phyloP scores from a whole-genome alignment of 2,329 filamentous ascomycete species.

The Fusarium nisikadoi region DNA sequence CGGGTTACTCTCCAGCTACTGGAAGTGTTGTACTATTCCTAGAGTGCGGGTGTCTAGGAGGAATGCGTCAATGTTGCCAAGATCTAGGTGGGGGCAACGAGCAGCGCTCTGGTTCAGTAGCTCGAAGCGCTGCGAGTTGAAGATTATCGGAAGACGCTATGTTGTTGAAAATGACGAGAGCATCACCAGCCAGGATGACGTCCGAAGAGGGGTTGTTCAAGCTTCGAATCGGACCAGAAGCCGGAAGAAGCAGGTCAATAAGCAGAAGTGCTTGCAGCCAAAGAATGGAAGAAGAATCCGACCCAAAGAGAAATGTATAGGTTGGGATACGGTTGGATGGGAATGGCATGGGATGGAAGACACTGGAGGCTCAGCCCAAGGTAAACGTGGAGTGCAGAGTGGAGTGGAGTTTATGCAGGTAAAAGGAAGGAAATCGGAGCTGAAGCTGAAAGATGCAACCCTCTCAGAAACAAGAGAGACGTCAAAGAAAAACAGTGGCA shows the following conservation, averaged over 20 bases:
- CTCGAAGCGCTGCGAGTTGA: background rate
- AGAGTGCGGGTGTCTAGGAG: slow-evolving; percentile 12
- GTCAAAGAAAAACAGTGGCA: background rate
- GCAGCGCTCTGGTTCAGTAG: background rate
- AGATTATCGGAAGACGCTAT: slow-evolving; percentile 16
- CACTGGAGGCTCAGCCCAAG: slow-evolving; percentile 17
- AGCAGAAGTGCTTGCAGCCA: slow-evolving; percentile 9
- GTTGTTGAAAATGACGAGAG: slow-evolving; percentile 20
- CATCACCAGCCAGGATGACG: slow-evolving; percentile 21
- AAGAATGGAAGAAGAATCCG: slow-evolving; percentile 3
- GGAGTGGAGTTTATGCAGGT: slow-evolving; percentile 40
- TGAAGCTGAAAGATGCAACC: slow-evolving; percentile 14
- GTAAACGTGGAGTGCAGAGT: slow-evolving; percentile 33
- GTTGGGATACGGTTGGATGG: background rate
- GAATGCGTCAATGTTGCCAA: slow-evolving; percentile 36
- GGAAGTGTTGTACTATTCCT: background rate
- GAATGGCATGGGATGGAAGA: slow-evolving; percentile 1
- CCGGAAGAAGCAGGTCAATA: slow-evolving; percentile 16
- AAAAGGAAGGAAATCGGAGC: slow-evolving; percentile 11
- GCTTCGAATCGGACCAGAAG: slow-evolving; percentile 4
- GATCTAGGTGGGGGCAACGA: slow-evolving; percentile 34
- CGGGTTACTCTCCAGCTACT: background rate
- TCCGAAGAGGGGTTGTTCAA: slow-evolving; percentile 7
- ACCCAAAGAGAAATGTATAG: background rate
- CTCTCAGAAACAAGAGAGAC: background rate